These are phyloP conservation scores for Lipomyces sp. DNA, from an alignment of 805 yeast genomes.

Conservation along the genomic window DNA sequence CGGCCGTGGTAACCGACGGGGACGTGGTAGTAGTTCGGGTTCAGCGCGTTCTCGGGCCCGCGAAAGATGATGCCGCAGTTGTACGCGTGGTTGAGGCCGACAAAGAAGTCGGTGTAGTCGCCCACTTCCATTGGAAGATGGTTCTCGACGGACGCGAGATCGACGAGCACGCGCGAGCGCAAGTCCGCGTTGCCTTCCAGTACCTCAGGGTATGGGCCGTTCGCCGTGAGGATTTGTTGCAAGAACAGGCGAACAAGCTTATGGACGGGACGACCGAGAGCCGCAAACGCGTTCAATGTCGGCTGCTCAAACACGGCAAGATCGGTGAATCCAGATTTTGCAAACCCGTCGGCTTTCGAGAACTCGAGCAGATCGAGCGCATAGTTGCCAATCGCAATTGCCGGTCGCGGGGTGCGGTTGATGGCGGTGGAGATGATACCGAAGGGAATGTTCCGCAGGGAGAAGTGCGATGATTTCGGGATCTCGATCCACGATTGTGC, in stretches of 20 bases:
- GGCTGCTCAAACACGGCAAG: slow-evolving; percentile 14
- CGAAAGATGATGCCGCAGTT: slow-evolving; percentile 32
- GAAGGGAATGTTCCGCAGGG: slow-evolving; percentile 32
- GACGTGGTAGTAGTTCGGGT: slow-evolving; percentile 31
- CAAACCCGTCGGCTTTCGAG: slow-evolving; percentile 15
- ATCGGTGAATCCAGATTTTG: slow-evolving; percentile 3
- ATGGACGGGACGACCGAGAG: slow-evolving; percentile 24
- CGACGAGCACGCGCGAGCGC: slow-evolving; percentile 9
- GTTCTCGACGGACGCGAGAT: neutral
- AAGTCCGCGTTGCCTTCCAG: slow-evolving; percentile 21
- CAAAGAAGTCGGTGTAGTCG: slow-evolving; percentile 34
- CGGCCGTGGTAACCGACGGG: slow-evolving; percentile 35
- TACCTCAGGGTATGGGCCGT: slow-evolving; percentile 23
- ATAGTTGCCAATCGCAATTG: slow-evolving; percentile 29
- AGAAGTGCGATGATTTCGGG: slow-evolving; percentile 27
- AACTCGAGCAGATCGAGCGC: slow-evolving; percentile 31
- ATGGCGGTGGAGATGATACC: slow-evolving; percentile 28
- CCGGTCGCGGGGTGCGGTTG: slow-evolving; percentile 16
- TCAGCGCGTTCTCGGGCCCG: slow-evolving; percentile 31
- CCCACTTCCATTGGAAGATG: slow-evolving; percentile 31
- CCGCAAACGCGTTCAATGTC: slow-evolving; percentile 29
- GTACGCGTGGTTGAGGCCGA: slow-evolving; percentile 31
- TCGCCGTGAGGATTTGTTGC: slow-evolving; percentile 18
- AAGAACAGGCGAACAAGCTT: slow-evolving; percentile 17
- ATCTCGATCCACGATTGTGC: slow-evolving; percentile 3